Conservation (phyloP, 768 basidiomycete species). For the Rhodotorula sphaerocarpa region DNA sequence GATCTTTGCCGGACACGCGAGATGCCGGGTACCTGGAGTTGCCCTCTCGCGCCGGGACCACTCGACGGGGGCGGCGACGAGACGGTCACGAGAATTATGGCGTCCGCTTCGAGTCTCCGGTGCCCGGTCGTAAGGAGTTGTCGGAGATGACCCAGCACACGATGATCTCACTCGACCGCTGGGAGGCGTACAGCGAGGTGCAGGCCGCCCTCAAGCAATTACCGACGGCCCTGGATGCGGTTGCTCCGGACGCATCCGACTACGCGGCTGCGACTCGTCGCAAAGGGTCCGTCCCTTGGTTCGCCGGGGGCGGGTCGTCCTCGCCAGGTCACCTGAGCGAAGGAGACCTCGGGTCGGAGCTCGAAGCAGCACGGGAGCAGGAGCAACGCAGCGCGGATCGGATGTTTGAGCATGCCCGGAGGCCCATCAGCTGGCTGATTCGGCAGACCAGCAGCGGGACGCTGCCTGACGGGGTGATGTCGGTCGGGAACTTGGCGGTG, state of each 20-base stretch:
- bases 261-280: neutral
- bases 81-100: no score
- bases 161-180: neutral
- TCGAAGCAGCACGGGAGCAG: neutral
- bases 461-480: neutral
- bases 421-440: slow-evolving; percentile 19
- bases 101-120: no score
- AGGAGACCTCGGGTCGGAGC: neutral
- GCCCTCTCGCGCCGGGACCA: no score
- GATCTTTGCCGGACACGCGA: no score
- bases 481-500: neutral
- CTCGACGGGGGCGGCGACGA: neutral
- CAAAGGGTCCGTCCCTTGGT: neutral
- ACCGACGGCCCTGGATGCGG: neutral
- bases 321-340: neutral
- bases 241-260: neutral
- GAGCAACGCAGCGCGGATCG: neutral
- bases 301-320: neutral
- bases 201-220: neutral
- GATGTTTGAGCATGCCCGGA: no score
- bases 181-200: neutral
- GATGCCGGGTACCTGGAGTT: no score
- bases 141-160: no score
- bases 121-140: no score
- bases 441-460: slow-evolving; percentile 4